These are phyloP conservation scores for Vitis labrusca DNA, from an alignment of 164 flowering plant genomes.

Conservation along the genomic window DNA sequence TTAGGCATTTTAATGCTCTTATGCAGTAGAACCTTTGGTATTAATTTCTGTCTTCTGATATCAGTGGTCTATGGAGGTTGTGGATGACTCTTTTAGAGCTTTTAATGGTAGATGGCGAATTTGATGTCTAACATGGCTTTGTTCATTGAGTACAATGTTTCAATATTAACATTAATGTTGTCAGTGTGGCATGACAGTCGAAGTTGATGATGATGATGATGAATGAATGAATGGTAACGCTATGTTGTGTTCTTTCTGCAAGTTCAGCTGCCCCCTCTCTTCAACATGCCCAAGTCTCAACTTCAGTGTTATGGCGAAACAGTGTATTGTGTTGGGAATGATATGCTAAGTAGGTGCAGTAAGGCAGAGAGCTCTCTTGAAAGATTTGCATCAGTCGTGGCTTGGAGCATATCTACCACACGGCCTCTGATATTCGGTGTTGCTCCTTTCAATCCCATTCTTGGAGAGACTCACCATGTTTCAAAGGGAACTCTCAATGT, in stretches of 20 bases:
- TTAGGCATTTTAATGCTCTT: too few relatives aligned
- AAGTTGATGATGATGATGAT: too few relatives aligned
- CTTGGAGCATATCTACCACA: conserved; percentile 69
- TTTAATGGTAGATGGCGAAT: too few relatives aligned
- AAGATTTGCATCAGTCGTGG: conserved; percentile 60
- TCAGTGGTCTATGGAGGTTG: too few relatives aligned
- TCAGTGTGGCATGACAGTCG: background rate
- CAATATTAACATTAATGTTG: background rate
- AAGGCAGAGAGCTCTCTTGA: conserved; percentile 40
- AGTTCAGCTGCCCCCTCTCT: conserved; percentile 68
- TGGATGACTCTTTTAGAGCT: too few relatives aligned
- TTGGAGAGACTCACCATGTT: conserved; percentile 96
- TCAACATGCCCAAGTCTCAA: conserved; percentile 88
- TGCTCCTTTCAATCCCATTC: conserved; percentile 83
- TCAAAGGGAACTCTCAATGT: conserved; percentile 68
- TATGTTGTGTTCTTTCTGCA: background rate
- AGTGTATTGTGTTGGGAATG: conserved; percentile 50
- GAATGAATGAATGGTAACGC: too few relatives aligned
- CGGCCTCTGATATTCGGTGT: conserved; percentile 70
- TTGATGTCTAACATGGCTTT: background rate
- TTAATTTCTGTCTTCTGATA: too few relatives aligned
- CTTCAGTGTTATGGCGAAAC: conserved; percentile 82
- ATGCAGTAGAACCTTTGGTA: too few relatives aligned
- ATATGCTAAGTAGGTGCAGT: conserved; percentile 53
- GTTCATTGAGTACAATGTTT: background rate